Percentiles rank a stretch among this genome's conserved stretches.
phyloP scores from a whole-genome alignment of 2,329 filamentous ascomycete genomes.

The Rosellinia necatrix region DNA sequence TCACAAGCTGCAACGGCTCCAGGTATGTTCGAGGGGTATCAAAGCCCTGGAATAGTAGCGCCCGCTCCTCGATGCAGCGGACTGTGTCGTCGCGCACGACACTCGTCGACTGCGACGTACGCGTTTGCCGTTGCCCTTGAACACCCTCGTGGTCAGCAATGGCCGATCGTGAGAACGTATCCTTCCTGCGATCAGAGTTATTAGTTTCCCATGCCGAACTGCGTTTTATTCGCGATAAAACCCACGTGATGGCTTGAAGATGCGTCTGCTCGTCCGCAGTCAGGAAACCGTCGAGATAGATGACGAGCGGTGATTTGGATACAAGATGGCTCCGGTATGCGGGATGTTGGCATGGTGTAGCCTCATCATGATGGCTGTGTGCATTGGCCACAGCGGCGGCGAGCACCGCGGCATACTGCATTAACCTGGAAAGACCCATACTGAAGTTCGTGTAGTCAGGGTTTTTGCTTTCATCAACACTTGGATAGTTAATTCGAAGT shows the following conservation, averaged over 20 bases:
- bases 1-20: slow-evolving; percentile 55
- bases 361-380: slow-evolving; percentile 29
- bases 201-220: slow-evolving; percentile 9
- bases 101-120: slow-evolving; percentile 53
- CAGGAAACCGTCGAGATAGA: slow-evolving; percentile 47
- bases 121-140: slow-evolving; percentile 44
- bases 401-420: slow-evolving; percentile 29
- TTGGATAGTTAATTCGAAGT: too few species aligned
- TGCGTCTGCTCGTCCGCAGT: slow-evolving; percentile 43
- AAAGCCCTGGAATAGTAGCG: slow-evolving; percentile 52
- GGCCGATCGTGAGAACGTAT: slow-evolving; percentile 51
- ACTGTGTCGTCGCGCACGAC: slow-evolving; percentile 49
- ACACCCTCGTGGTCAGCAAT: slow-evolving; percentile 44
- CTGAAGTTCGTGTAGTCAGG: neutral
- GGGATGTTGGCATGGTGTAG: slow-evolving; percentile 40
- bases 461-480: neutral
- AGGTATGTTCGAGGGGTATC: slow-evolving; percentile 45
- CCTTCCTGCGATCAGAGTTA: slow-evolving; percentile 39
- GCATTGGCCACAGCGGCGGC: slow-evolving; percentile 26
- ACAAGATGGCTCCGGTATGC: slow-evolving; percentile 41
- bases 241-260: slow-evolving; percentile 43
- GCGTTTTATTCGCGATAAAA: too few species aligned
- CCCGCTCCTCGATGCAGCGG: slow-evolving; percentile 53
- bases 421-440: slow-evolving; percentile 31
- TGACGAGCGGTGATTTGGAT: slow-evolving; percentile 45